Evolutionary conservation across 2,329 filamentous ascomycete genomes (phyloP), one percentile per base, ranked within the genome.

Genomic region (Diplocarpon mali): DNA sequence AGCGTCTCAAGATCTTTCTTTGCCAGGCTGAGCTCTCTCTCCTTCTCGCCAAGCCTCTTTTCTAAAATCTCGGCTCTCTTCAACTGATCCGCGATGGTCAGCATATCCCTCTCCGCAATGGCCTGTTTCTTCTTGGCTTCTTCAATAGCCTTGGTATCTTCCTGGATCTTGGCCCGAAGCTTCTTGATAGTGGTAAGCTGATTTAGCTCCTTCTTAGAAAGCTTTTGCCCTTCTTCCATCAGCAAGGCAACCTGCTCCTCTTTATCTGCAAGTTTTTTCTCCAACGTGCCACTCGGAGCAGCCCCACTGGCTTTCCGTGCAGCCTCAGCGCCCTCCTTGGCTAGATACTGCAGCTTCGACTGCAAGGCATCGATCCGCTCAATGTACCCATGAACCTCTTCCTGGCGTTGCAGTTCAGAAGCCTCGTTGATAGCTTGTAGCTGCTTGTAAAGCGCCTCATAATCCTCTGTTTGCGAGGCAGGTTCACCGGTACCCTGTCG

Each of bases 291-390:
- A 0, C 75, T 60, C 2, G 75, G 67, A 1, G 83, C 78, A 17
- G 72, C 67, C n/a, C 72, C 67, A 2, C 77, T 79, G 6, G 79
- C 73, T 53, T 78, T 76, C 58, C 80, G 83, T 1, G 92, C 86
- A 0, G 81, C 72, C 28, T 89, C 82, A 0, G 83, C 77, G 11
- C 85, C 81, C 58, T 89, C 84, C 49, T 83, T 83, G 2, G 89
- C 81, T 11, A 98, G 69, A 58, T 93, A 95, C 53, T 89, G 83
- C 24, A 98, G 68, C 60, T 98, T 96, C 6, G 87, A 79, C 62
- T 96, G 86, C 1, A 98, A 67, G 3, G 89, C 84, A 67, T 98
- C 92, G 44, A 95, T 92, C 30, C 84, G 80, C 64, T 98, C 92
- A 6, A 90, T 74, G 51, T 95, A 86, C 39, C 74, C 75, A 57